Evolutionary conservation across 768 basidiomycete genomes (phyloP), one percentile per base, ranked within the genome.

Genomic region (Agaricus subrufescens): DNA sequence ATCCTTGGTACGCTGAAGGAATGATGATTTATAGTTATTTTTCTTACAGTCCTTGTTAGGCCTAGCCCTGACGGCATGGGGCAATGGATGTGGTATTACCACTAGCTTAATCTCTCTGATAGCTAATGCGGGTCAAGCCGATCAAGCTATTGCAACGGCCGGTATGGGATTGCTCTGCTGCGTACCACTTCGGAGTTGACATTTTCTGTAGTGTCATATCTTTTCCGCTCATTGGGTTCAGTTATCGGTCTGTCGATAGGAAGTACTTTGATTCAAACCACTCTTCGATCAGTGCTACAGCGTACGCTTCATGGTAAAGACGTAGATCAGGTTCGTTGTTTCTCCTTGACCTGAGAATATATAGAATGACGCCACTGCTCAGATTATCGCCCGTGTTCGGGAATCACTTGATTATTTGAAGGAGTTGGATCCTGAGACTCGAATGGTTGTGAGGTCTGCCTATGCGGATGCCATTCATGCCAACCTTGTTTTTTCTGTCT

Each of bases 131-230:
- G 82, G 84, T 0, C 74, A 75, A 23, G 75, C 69, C 34, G 81
- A 86, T 61, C 84, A 86, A 62, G 85, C 84, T 7, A 80, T 85
- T 39, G 83, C 84, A 1, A 87, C 83, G 9, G 84, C 84, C 38
- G 81, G 84, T 81, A 38, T 4, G 73, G 59, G 11, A 8, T 50
- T 27, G 30, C 54, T 34, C 14, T 12, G 31, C 27, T 25, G 43
- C 11, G 7, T 12, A 37, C 27, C 12, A 3, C 53, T 10, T 31
- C 46, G 9, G n/a, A 8, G 11, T 44, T 45, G 8, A 53, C n/a
- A 34, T 12, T 29, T n/a, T 14, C 26, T 31, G 10, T 49, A 84
- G 84, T 82, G 1, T 84, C 82, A 0, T 85, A 85, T 64, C 81
- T 87, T 37, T 86, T 86, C 72, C 81, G 84, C 37, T 84, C 84